Evolutionary conservation across 768 basidiomycete genomes (phyloP).

Genomic region (Leccinum sublutescens): DNA sequence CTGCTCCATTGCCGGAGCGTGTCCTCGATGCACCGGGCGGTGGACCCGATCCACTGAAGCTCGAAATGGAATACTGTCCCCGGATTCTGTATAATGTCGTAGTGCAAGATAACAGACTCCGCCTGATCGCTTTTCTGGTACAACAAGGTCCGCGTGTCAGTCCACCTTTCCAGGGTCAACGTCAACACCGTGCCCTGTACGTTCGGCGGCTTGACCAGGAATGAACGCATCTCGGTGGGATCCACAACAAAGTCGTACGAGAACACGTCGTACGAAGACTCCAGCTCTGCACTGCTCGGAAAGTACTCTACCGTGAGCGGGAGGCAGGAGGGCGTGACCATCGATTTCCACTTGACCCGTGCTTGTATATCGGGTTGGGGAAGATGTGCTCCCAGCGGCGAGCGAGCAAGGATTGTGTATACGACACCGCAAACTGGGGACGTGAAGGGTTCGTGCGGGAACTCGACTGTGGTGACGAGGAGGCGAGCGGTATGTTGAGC

Average conservation of each 20-base stretch:
- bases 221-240: constrained; percentile 80
- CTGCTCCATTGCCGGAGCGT: constrained; percentile 78
- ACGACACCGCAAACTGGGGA: constrained; percentile 54
- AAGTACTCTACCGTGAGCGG: constrained; percentile 91
- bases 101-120: constrained; percentile 84
- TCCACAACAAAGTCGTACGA: constrained; percentile 89
- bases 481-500: constrained; percentile 43
- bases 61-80: constrained; percentile 96
- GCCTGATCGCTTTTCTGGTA: constrained; percentile 81
- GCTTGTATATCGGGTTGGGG: constrained; percentile 68
- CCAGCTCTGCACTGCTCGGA: constrained; percentile 71
- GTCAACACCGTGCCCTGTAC: constrained; percentile 36
- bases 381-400: constrained; percentile 89
- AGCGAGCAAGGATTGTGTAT: constrained; percentile 71
- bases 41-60: constrained; percentile 95
- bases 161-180: constrained; percentile 18
- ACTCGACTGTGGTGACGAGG: constrained; percentile 42
- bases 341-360: constrained; percentile 89
- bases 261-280: constrained; percentile 74
- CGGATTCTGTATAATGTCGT: constrained; percentile 94
- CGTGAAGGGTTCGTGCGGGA: constrained; percentile 65
- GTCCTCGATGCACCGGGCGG: constrained; percentile 89
- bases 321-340: constrained; percentile 81
- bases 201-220: constrained; percentile 71
- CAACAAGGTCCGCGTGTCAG: constrained; percentile 9